Evolutionary conservation across 192 early-diverging fungal species (phyloP).

Genomic region (Rhizophagus sp.): DNA sequence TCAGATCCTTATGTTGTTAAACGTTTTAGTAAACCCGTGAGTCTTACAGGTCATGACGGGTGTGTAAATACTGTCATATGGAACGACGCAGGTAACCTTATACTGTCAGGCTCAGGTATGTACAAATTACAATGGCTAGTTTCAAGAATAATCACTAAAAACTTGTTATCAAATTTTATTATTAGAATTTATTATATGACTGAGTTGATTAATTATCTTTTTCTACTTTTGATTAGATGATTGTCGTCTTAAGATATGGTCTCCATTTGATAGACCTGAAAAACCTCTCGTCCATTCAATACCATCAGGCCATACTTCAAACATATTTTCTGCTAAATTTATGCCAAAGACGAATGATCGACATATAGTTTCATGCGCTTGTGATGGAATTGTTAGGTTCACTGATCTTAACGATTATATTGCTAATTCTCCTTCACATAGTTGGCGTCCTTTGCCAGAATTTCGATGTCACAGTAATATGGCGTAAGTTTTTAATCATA

Average conservation of each 20-base stretch:
- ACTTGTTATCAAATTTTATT: too few species aligned
- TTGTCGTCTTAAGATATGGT: conserved; percentile 46
- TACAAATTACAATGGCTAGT: not conserved
- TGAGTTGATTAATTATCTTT: not conserved
- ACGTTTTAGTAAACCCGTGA: conserved; percentile 15
- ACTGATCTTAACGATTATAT: conserved; percentile 48
- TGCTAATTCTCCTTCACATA: conserved; percentile 12
- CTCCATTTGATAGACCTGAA: conserved; percentile 35
- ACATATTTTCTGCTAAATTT: conserved; percentile 77
- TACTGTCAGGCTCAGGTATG: conserved; percentile 51
- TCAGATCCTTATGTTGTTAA: conserved; percentile 16
- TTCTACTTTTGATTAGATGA: conserved; percentile 40
- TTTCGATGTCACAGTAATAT: conserved; percentile 48
- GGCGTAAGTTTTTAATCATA: conserved; percentile 14
- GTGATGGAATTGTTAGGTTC: conserved; percentile 59
- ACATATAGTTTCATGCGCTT: conserved; percentile 62
- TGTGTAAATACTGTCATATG: conserved; percentile 59
- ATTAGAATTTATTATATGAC: not conserved
- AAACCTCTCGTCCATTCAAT: conserved; percentile 42
- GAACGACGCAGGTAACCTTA: conserved; percentile 44
- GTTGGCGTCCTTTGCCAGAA: conserved; percentile 34
- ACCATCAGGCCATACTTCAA: conserved; percentile 65
- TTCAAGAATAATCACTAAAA: too few species aligned
- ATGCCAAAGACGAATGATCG: conserved; percentile 60
- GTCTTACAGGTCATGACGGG: conserved; percentile 45